These are phyloP conservation scores for Lipomyces starkeyi DNA, from an alignment of 805 yeast species.

Conservation along the genomic window DNA sequence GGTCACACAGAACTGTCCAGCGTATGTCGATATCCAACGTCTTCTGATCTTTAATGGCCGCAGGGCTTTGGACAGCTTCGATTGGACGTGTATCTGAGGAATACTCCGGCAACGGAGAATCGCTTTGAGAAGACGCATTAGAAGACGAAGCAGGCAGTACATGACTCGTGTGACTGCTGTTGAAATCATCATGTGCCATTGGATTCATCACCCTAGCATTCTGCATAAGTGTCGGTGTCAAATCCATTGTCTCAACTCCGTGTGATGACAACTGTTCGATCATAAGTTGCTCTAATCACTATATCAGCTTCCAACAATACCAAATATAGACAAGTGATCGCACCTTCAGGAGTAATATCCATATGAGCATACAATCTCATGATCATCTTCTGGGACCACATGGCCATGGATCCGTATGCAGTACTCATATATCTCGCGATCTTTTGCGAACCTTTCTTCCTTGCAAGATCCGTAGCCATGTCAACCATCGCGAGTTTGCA, in stretches of 20 bases:
- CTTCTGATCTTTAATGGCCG: constrained; percentile 37
- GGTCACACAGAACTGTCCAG: constrained; percentile 94
- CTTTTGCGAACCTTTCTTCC: constrained; percentile 55
- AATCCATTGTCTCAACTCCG: constrained; percentile 76
- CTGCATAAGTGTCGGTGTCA: constrained; percentile 65
- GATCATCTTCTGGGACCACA: constrained; percentile 81
- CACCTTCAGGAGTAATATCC: constrained; percentile 64
- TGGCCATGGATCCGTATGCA: constrained; percentile 78
- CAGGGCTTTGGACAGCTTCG: constrained; percentile 17
- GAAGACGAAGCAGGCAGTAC: constrained; percentile 1
- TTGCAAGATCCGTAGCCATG: constrained; percentile 80
- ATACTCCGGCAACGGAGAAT: constrained; percentile 28
- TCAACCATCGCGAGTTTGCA: constrained; percentile 76
- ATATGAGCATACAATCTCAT: constrained; percentile 77
- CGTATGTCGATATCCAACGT: constrained; percentile 71
- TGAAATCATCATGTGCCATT: constrained; percentile 37
- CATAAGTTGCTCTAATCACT: constrained; percentile 71
- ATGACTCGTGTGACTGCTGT: background rate
- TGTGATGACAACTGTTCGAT: constrained; percentile 84
- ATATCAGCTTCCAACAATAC: background rate
- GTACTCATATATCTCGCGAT: constrained; percentile 64
- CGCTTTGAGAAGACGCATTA: constrained; percentile 9
- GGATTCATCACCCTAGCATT: constrained; percentile 61
- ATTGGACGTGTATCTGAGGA: constrained; percentile 13
- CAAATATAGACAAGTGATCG: background rate